A percentile compares a stretch with the other conserved stretches of the same genome.
Conservation (phyloP, 1,284 basidiomycete species). For the Sanghuangporus sanghuang region DNA sequence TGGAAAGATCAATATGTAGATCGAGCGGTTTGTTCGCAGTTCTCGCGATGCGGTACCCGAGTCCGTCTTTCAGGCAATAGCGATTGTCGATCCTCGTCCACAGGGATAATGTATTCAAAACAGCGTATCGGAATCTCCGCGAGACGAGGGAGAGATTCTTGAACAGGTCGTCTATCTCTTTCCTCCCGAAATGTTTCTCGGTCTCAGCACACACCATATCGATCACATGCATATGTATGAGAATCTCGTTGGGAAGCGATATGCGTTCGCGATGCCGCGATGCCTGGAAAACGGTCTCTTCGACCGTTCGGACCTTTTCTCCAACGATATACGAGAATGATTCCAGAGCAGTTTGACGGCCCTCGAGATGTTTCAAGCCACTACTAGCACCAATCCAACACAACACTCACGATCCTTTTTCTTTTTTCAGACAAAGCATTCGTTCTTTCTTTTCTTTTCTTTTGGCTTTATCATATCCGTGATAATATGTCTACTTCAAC, state of each 20-base stretch:
- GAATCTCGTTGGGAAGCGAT: background rate
- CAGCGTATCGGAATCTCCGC: background rate
- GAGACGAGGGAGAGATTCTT: background rate
- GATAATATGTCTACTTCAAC: no score
- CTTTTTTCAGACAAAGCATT: no score
- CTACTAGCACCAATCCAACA: no score
- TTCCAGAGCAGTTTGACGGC: no score
- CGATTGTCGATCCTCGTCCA: background rate
- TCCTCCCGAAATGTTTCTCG: background rate
- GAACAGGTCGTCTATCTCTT: background rate
- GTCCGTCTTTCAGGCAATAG: background rate
- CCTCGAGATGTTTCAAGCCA: no score
- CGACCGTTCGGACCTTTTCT: background rate
- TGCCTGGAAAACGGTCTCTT: background rate
- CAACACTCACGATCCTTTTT: no score
- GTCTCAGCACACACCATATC: background rate
- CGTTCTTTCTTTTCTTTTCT: no score
- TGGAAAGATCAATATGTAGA: background rate
- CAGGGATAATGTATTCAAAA: background rate
- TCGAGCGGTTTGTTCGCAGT: background rate
- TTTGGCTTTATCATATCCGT: no score
- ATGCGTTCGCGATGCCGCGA: background rate
- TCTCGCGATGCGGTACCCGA: background rate
- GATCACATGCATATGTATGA: background rate
- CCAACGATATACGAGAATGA: no score